phyloP scores from a whole-genome alignment of 1,139 yeast genomes.

The Keqinozyma sinolaborantium region DNA sequence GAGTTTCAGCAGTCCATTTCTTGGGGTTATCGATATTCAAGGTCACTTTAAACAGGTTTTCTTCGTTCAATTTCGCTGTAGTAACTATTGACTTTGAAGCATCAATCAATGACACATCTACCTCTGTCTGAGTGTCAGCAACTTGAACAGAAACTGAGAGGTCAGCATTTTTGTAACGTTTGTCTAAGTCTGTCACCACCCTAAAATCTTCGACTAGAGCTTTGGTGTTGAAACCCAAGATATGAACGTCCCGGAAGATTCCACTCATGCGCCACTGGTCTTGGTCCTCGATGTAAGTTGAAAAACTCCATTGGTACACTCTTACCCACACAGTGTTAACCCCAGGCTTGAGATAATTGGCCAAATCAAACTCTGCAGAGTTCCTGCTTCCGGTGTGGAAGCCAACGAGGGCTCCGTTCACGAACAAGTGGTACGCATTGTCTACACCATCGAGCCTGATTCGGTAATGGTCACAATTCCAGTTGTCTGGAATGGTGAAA shows the following conservation, averaged over 20 bases:
- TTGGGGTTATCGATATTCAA: conserved; percentile 10
- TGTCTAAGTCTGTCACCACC: conserved; percentile 11
- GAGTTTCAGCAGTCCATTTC: conserved; percentile 32
- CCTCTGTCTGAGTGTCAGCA: not conserved
- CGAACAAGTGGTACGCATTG: conserved; percentile 23
- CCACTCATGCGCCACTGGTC: conserved; percentile 36
- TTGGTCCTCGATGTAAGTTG: conserved; percentile 30
- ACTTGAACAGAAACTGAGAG: conserved; percentile 4
- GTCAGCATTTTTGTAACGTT: conserved; percentile 5
- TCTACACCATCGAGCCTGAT: conserved; percentile 32
- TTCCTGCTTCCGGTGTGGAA: conserved; percentile 28
- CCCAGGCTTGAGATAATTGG: conserved; percentile 9
- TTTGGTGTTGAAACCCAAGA: conserved; percentile 9
- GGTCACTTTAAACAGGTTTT: not conserved
- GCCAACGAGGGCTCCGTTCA: conserved; percentile 24
- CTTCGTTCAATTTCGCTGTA: conserved; percentile 1
- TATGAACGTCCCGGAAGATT: conserved; percentile 15
- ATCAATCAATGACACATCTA: conserved; percentile 1
- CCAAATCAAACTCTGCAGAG: conserved; percentile 25
- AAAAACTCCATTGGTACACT: conserved; percentile 29
- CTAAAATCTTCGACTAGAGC: conserved; percentile 13
- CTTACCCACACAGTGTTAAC: conserved; percentile 17
- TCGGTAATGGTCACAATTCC: conserved; percentile 12
- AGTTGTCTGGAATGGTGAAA: conserved; percentile 13
- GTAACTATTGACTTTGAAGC: conserved; percentile 1